Base-by-base conservation (phyloP, 1,139 yeast species). In the Candida sp. region DNA sequence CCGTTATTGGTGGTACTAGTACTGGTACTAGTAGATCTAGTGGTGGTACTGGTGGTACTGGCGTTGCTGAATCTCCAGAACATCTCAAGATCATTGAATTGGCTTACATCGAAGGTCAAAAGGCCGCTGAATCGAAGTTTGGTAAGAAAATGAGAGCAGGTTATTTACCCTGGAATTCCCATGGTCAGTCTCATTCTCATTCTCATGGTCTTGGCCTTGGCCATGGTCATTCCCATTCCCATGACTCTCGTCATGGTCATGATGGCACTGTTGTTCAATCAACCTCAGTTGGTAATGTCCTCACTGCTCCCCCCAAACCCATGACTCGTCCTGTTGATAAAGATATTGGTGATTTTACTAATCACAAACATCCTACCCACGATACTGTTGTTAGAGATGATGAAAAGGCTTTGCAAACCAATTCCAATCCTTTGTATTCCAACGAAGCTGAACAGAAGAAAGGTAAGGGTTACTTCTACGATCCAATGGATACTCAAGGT, bases 401-500 rank as follows among this genome's bases (percentile, higher is more conserved):
- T 21, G 47, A 36, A 40, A n/a, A 36, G 44, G 54, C 45, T 4
- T 21, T 51, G 11, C 32, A 27, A 8, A 52, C 51, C 19, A 66
- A 67, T 51, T 42, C 48, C 15, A 42, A 55, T 23, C 68, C 70
- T 6, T 45, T 43, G 4, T 68, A 68, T 48, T 58, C 58, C 32
- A 57, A 65, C 43, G 68, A 62, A 29, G 68, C 74, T 21, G 45
- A 46, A 34, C 54, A 57, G 15, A 50, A 47, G 8, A 47, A 55
- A 35, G 75, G 74, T 21, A 48, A 58, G 5, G 75, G 75, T 4
- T 53, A 53, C 39, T 69, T 56, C 47, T 70, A 58, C 45, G 65
- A 68, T 44, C 73, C 75, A 7, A 60, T 51, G 48, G 73, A 67
- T 48, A 65, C 73, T 33, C 70, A 65, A 43, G 70, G 34, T 11